Percentiles rank a stretch among this genome's conserved stretches.
Evolutionary conservation across 2,329 filamentous ascomycete genomes (phyloP).

Genomic region (Penicillium sp.): DNA sequence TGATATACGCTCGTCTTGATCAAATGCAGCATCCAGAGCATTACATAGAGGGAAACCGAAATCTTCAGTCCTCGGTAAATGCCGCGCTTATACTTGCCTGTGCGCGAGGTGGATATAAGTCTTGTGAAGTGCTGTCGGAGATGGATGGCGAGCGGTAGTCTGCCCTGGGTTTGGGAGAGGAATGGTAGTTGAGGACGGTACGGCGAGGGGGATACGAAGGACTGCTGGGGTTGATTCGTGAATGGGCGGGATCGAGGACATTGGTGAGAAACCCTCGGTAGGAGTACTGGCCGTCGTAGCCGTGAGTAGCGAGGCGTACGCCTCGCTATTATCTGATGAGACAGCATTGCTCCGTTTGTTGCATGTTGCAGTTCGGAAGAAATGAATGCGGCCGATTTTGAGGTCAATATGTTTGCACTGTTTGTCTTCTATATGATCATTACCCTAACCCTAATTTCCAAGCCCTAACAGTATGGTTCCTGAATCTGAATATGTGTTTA

Average conservation of each 20-base stretch:
- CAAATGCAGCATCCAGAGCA: slow-evolving; percentile 56
- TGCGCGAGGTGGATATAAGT: slow-evolving; percentile 72
- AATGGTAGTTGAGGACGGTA: slow-evolving; percentile 63
- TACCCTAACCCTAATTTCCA: too few species aligned
- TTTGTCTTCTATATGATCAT: too few species aligned
- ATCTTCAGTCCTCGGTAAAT: slow-evolving; percentile 64
- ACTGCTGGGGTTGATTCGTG: slow-evolving; percentile 54
- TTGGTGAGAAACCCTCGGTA: neutral
- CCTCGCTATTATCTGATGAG: slow-evolving; percentile 30
- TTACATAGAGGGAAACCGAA: slow-evolving; percentile 67
- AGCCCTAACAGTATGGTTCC: too few species aligned
- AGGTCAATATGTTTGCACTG: too few species aligned
- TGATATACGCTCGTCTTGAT: slow-evolving; percentile 65
- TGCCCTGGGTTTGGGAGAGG: slow-evolving; percentile 43
- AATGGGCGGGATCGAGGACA: slow-evolving; percentile 46
- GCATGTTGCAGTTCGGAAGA: neutral
- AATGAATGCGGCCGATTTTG: neutral
- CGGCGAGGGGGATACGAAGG: slow-evolving; percentile 47
- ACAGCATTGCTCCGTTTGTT: slow-evolving; percentile 25
- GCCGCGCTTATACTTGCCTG: slow-evolving; percentile 44
- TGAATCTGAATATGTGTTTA: too few species aligned
- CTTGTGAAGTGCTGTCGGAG: slow-evolving; percentile 57
- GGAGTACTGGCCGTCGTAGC: slow-evolving; percentile 25
- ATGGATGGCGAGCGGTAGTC: slow-evolving; percentile 47
- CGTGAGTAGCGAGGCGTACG: slow-evolving; percentile 38